These are phyloP conservation scores for Moricandia arvensis DNA, from an alignment of 345 rosid genomes.

Conservation along the genomic window DNA sequence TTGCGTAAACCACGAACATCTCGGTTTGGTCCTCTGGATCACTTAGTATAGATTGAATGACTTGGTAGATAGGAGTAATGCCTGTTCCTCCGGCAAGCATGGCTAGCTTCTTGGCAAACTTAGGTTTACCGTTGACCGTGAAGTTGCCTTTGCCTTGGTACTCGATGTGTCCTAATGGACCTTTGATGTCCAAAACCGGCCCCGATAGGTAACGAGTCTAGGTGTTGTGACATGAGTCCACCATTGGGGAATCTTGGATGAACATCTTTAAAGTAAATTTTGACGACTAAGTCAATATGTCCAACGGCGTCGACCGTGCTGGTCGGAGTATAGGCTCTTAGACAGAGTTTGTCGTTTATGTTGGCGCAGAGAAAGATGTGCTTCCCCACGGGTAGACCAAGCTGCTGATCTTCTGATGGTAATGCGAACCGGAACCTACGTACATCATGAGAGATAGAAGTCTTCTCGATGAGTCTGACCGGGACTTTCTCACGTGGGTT, in stretches of 20 bases:
- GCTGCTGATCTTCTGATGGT: constrained; percentile 61
- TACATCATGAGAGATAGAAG: constrained; percentile 67
- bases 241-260: constrained; percentile 81
- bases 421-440: constrained; percentile 67
- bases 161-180: constrained; percentile 84
- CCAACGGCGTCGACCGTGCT: constrained; percentile 70
- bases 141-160: constrained; percentile 69
- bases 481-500: constrained; percentile 69
- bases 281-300: constrained; percentile 74
- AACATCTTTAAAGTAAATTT: constrained; percentile 67
- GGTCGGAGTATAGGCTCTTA: constrained; percentile 86
- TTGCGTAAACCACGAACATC: constrained; percentile 80
- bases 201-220: constrained; percentile 64
- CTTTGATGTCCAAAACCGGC: constrained; percentile 65
- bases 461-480: constrained; percentile 73
- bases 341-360: constrained; percentile 67
- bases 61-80: constrained; percentile 83
- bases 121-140: constrained; percentile 66
- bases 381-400: constrained; percentile 85
- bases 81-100: constrained; percentile 98
- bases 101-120: constrained; percentile 70
- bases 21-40: constrained; percentile 81
- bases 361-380: constrained; percentile 73
- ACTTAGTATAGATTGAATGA: constrained; percentile 70
- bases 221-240: constrained; percentile 77